Conservation (phyloP, 441 rosid genomes). For the Adansonia grandidieri region DNA sequence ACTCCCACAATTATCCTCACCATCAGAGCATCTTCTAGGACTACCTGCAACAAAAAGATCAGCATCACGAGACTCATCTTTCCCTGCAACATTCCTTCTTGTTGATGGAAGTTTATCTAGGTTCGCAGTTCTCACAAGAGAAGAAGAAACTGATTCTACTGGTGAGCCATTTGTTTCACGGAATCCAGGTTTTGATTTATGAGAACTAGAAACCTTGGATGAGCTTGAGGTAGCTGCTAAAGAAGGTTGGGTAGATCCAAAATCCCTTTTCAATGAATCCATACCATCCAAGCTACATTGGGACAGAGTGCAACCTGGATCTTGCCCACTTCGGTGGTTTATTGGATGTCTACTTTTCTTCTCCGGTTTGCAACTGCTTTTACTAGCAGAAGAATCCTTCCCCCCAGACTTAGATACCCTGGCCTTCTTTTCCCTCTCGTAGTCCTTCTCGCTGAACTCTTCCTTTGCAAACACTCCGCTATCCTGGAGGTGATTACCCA, state of each 20-base stretch:
- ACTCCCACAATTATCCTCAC: conserved; percentile 67
- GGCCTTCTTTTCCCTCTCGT: conserved; percentile 65
- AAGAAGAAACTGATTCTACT: conserved; percentile 93
- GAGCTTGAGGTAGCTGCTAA: conserved; percentile 87
- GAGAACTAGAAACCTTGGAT: conserved; percentile 60
- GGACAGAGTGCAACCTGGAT: conserved; percentile 43
- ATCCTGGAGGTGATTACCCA: conserved; percentile 44
- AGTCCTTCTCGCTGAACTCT: conserved; percentile 61
- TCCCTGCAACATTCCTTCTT: conserved; percentile 46
- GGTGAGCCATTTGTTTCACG: conserved; percentile 86
- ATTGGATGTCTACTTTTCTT: conserved; percentile 52
- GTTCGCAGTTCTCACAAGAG: conserved; percentile 73
- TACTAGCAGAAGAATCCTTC: conserved; percentile 64
- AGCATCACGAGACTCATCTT: conserved; percentile 53
- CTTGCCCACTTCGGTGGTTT: conserved; percentile 46
- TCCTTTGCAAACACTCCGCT: conserved; percentile 43
- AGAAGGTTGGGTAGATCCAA: conserved; percentile 55
- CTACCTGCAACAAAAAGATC: conserved; percentile 45
- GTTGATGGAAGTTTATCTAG: conserved; percentile 49
- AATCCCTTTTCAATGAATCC: conserved; percentile 59
- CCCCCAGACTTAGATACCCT: conserved; percentile 56
- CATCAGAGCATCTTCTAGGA: conserved; percentile 58
- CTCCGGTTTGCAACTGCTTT: conserved; percentile 57
- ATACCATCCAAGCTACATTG: conserved; percentile 52
- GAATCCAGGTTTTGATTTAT: conserved; percentile 42